Conservation (phyloP, 225 moss, liverwort and hornwort species). For the Marchantia paleacea region DNA sequence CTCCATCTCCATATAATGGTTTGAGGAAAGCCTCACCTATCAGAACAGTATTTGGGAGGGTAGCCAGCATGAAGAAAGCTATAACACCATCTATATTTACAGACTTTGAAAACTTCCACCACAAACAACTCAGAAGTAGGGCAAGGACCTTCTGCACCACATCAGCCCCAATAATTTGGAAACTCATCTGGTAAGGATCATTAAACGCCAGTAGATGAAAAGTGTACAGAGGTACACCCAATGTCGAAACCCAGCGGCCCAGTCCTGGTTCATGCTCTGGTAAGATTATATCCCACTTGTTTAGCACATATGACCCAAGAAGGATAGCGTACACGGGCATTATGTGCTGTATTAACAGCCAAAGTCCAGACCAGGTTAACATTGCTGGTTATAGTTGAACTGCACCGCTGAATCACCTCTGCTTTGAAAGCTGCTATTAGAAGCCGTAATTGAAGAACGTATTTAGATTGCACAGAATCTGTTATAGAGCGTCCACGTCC, state of each 20-base stretch:
- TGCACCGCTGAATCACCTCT: no score
- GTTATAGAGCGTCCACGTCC: no score
- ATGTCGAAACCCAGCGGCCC: conserved; percentile 26
- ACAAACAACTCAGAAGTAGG: conserved; percentile 21
- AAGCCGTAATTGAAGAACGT: no score
- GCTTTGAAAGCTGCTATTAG: no score
- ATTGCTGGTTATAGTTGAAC: no score
- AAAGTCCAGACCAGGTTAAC: conserved; percentile 15
- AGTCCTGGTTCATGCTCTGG: conserved; percentile 39
- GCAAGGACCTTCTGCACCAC: conserved; percentile 35
- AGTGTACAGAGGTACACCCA: conserved; percentile 36
- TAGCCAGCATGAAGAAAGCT: conserved; percentile 47
- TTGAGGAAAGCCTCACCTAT: conserved; percentile 42
- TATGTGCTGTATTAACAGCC: conserved; percentile 41
- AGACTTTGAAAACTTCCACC: conserved; percentile 38
- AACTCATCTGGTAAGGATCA: conserved; percentile 44
- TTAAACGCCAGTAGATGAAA: conserved; percentile 45
- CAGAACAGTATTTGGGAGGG: conserved; percentile 51
- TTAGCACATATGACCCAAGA: conserved; percentile 20
- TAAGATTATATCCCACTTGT: conserved; percentile 6
- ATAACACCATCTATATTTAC: conserved; percentile 45
- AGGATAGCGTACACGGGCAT: conserved; percentile 34
- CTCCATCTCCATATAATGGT: conserved; percentile 37
- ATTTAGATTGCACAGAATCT: no score
- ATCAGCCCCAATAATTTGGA: conserved; percentile 47